Percentiles rank a stretch among this genome's conserved stretches.
phyloP scores from a whole-genome alignment of 202 grass and related monocot species.

The Thinopyrum obtusiflorum region DNA sequence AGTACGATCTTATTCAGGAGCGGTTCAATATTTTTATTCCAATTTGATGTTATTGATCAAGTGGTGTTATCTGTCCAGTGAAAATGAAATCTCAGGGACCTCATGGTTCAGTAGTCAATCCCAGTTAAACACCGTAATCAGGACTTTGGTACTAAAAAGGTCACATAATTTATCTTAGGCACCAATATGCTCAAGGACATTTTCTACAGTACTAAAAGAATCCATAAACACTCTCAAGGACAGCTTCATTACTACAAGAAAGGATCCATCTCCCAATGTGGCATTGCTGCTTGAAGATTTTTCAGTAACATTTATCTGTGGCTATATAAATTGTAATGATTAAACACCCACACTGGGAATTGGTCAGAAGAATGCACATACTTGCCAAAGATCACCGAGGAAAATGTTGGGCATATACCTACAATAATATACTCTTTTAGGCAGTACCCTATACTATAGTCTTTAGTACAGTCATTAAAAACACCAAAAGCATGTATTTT shows the following conservation, averaged over 20 bases:
- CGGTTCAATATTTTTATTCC: not conserved
- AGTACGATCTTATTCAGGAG: conserved; percentile 6
- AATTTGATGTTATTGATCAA: conserved; percentile 1
- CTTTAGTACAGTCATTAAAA: not conserved
- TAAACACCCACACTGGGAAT: not conserved
- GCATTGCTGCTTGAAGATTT: not conserved
- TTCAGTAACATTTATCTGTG: not conserved
- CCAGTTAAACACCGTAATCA: conserved; percentile 6
- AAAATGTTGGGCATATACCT: not conserved
- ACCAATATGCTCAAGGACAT: conserved; percentile 15
- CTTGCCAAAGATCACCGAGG: not conserved
- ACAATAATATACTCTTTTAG: not conserved
- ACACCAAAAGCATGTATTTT: not conserved
- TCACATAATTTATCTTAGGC: not conserved
- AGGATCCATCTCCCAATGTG: not conserved
- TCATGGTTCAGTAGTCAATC: conserved; percentile 21
- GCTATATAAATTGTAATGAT: not conserved
- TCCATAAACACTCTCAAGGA: conserved; percentile 7
- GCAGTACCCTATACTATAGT: not conserved
- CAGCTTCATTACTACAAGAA: not conserved
- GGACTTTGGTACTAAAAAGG: not conserved
- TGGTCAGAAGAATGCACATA: not conserved
- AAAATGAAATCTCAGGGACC: conserved; percentile 15
- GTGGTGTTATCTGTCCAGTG: conserved; percentile 16
- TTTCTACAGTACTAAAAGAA: conserved; percentile 26